These are phyloP conservation scores for Perilla frutescens DNA, from an alignment of 257 asterid genomes.

Conservation along the genomic window DNA sequence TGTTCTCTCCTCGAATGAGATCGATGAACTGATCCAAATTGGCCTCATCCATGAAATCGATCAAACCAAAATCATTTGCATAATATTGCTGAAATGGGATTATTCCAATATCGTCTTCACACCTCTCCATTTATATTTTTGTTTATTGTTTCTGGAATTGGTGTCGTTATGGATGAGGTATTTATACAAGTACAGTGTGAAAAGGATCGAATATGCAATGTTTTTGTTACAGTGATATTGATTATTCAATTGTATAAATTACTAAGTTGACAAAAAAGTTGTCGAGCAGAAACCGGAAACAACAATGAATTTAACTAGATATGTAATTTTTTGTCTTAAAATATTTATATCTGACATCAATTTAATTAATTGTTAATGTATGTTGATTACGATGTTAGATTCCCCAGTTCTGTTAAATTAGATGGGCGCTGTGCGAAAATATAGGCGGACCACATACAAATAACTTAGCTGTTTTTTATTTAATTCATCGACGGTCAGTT, in stretches of 20 bases:
- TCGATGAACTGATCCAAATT: constrained; percentile 56
- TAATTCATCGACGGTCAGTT: too few species aligned
- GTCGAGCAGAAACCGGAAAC: neutral
- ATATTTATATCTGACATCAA: too few species aligned
- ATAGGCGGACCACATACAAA: neutral
- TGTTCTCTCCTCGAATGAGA: constrained; percentile 47
- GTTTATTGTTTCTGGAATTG: neutral
- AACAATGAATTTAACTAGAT: neutral
- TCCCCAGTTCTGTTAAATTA: neutral
- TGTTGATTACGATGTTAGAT: neutral
- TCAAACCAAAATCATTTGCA: constrained; percentile 41
- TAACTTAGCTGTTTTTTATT: too few species aligned
- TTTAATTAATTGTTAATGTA: too few species aligned
- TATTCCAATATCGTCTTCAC: neutral
- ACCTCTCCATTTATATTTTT: constrained; percentile 37
- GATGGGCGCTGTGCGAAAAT: neutral
- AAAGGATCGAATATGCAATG: constrained; percentile 35
- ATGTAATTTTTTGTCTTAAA: too few species aligned
- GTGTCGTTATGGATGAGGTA: neutral
- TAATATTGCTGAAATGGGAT: constrained; percentile 24
- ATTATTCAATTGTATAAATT: neutral
- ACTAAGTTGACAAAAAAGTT: constrained; percentile 8
- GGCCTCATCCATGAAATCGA: constrained; percentile 63
- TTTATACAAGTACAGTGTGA: constrained; percentile 38
- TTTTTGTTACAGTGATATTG: neutral